phyloP scores from a whole-genome alignment of 2,329 filamentous ascomycete genomes.

The Arthrinium phaeospermum region DNA sequence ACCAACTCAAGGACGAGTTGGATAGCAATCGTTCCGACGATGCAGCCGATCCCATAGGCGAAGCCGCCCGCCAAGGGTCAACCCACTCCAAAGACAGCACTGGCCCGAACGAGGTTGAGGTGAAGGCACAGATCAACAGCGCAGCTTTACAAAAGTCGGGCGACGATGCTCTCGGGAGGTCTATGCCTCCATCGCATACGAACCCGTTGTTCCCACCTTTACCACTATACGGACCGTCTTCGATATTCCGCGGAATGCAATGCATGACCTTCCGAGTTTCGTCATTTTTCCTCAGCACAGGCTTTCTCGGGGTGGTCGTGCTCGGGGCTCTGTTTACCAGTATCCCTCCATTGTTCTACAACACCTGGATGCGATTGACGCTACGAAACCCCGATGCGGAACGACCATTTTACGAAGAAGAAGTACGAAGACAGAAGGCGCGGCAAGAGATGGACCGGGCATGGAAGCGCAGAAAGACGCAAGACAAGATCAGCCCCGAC shows the following conservation, averaged over 20 bases:
- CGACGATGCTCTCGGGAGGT: conserved; percentile 50
- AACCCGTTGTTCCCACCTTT: conserved; percentile 85
- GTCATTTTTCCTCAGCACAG: conserved; percentile 77
- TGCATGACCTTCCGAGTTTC: conserved; percentile 68
- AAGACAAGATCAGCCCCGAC: conserved; percentile 44
- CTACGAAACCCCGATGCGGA: conserved; percentile 63
- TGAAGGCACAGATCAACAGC: conserved; percentile 37
- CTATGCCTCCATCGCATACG: conserved; percentile 70
- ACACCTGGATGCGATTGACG: conserved; percentile 59
- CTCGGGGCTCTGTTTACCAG: conserved; percentile 74
- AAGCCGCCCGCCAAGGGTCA: conserved; percentile 36
- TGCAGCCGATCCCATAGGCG: conserved; percentile 35
- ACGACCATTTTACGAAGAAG: conserved; percentile 77
- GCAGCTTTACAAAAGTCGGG: conserved; percentile 49
- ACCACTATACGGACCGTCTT: conserved; percentile 80
- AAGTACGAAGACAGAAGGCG: conserved; percentile 60
- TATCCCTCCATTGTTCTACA: conserved; percentile 57
- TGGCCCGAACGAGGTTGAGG: conserved; percentile 22
- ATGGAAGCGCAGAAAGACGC: conserved; percentile 62
- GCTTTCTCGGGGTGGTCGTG: conserved; percentile 78
- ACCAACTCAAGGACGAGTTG: conserved; percentile 61
- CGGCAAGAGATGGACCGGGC: conserved; percentile 62
- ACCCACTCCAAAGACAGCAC: background rate
- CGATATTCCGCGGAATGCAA: conserved; percentile 67
- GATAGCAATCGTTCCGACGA: conserved; percentile 35